Conservation (phyloP, 2,329 filamentous ascomycete species). For the Pseudopithomyces maydicus region DNA sequence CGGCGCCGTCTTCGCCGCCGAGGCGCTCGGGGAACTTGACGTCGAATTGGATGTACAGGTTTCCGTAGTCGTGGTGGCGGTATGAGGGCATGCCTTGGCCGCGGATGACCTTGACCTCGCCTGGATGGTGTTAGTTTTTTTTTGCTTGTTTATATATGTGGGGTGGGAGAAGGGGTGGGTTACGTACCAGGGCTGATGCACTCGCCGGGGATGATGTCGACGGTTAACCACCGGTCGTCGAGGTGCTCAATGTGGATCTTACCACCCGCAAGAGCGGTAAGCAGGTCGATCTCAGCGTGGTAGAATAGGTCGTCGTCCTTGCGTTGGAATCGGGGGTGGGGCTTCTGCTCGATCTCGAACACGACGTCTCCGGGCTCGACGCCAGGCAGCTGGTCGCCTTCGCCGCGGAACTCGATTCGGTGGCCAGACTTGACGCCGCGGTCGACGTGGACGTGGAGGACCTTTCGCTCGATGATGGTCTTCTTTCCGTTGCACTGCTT, state of each 20-base stretch:
- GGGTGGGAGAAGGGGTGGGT: background rate
- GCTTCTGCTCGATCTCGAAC: constrained; percentile 99
- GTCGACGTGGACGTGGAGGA: constrained; percentile 97
- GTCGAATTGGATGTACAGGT: constrained; percentile 96
- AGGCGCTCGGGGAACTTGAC: constrained; percentile 85
- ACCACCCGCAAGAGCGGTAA: constrained; percentile 92
- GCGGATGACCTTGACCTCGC: constrained; percentile 88
- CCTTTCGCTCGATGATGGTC: constrained; percentile 95
- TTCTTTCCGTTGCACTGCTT: constrained; percentile 97
- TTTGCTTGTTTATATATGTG: background rate
- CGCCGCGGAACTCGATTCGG: constrained; percentile 95
- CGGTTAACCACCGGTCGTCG: constrained; percentile 93
- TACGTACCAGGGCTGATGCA: constrained; percentile 86
- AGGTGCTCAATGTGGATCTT: constrained; percentile 93
- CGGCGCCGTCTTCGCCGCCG: constrained; percentile 49
- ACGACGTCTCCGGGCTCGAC: constrained; percentile 94
- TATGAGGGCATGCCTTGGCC: constrained; percentile 97
- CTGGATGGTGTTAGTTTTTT: constrained; percentile 54
- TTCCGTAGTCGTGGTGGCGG: constrained; percentile 92
- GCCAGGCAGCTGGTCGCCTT: constrained; percentile 94
- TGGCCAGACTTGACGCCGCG: constrained; percentile 90
- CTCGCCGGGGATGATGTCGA: constrained; percentile 92
- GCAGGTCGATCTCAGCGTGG: constrained; percentile 91
- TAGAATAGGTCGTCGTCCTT: constrained; percentile 97
- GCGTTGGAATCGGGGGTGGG: constrained; percentile 91